Percentiles rank a stretch among this genome's conserved stretches.
Conservation (phyloP, 352 stramenopile genomes). For the Pythium periplocum region DNA sequence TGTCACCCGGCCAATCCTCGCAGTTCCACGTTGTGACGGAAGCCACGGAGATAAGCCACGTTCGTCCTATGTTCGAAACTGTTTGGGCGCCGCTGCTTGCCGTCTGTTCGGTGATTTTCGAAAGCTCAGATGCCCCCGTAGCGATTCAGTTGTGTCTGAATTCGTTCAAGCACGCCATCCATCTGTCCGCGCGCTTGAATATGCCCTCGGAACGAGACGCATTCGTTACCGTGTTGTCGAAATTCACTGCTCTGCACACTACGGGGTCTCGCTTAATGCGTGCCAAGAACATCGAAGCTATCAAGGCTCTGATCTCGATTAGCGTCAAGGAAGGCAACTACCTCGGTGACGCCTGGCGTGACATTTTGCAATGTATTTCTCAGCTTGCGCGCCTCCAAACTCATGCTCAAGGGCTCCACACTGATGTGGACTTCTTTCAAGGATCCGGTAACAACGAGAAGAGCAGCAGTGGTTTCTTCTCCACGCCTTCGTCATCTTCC, state of each 20-base stretch:
- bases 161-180: conserved; percentile 94
- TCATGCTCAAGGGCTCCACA: conserved; percentile 88
- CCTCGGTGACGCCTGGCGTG: conserved; percentile 94
- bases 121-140: conserved; percentile 89
- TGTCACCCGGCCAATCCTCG: not conserved
- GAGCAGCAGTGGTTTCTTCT: conserved; percentile 10
- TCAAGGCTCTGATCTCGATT: conserved; percentile 96
- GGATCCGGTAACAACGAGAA: conserved; percentile 29
- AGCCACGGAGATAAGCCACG: conserved; percentile 64
- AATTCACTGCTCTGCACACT: conserved; percentile 94
- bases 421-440: conserved; percentile 81
- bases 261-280: conserved; percentile 92
- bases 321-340: conserved; percentile 97
- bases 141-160: conserved; percentile 93
- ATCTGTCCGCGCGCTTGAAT: conserved; percentile 78
- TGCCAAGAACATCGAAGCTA: conserved; percentile 97
- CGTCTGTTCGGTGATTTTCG: conserved; percentile 95
- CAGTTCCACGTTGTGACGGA: conserved; percentile 70
- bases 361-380: conserved; percentile 96
- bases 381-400: conserved; percentile 97
- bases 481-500: conserved; percentile 15
- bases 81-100: conserved; percentile 97
- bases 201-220: conserved; percentile 94
- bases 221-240: conserved; percentile 94
- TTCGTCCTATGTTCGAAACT: conserved; percentile 98